Conservation (phyloP, 768 basidiomycete genomes). For the Kwoniella botswanensis region DNA sequence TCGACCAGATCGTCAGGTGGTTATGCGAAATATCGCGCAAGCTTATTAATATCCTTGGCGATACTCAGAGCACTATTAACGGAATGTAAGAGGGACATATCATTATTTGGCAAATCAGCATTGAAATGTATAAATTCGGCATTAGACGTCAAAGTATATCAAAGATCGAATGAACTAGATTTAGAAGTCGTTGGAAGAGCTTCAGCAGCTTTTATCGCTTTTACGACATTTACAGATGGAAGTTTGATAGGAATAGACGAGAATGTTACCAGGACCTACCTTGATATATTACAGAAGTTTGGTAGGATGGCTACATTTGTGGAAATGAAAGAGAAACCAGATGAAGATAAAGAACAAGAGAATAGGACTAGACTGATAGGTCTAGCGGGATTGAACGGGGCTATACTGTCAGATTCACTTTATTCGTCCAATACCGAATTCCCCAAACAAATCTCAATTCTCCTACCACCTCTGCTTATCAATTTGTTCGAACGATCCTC, state of each 20-base stretch:
- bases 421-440: slow-evolving; percentile 76
- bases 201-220: slow-evolving; percentile 85
- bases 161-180: slow-evolving; percentile 45
- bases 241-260: slow-evolving; percentile 79
- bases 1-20: slow-evolving; percentile 66
- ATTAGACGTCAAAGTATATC: slow-evolving; percentile 50
- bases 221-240: slow-evolving; percentile 90
- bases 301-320: slow-evolving; percentile 65
- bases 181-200: slow-evolving; percentile 61
- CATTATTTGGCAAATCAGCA: slow-evolving; percentile 48
- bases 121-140: slow-evolving; percentile 45
- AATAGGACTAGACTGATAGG: slow-evolving; percentile 86
- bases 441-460: slow-evolving; percentile 69
- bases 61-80: slow-evolving; percentile 80
- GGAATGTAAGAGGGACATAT: slow-evolving; percentile 67
- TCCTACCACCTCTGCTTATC: slow-evolving; percentile 73
- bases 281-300: slow-evolving; percentile 71
- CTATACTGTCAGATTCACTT: slow-evolving; percentile 80
- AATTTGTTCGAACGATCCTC: slow-evolving; percentile 69
- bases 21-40: slow-evolving; percentile 80
- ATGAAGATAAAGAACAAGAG: slow-evolving; percentile 69
- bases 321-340: slow-evolving; percentile 54
- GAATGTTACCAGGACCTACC: slow-evolving; percentile 70
- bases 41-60: slow-evolving; percentile 77
- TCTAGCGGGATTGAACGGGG: slow-evolving; percentile 78